Conservation (phyloP, 2,329 filamentous ascomycete species). For the Microcera coccophila region DNA sequence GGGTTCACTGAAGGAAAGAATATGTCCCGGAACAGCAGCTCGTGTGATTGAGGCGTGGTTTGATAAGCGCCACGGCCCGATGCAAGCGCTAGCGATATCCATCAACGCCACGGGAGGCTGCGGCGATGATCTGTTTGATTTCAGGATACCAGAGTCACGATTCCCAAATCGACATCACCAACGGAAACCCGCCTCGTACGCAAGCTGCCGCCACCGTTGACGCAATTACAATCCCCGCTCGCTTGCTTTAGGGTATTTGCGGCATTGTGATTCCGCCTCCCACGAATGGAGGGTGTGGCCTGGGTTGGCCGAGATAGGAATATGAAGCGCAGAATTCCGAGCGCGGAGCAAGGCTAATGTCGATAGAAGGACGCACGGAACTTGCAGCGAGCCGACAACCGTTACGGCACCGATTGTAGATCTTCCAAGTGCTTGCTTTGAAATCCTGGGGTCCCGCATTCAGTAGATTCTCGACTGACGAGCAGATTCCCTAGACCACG, state of each 20-base stretch:
- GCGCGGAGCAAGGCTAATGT: too few relatives aligned
- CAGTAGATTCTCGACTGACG: constrained; percentile 26
- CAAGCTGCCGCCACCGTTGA: constrained; percentile 10
- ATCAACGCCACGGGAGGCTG: not conserved
- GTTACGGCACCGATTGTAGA: constrained; percentile 19
- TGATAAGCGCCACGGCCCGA: not conserved
- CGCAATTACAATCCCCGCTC: constrained; percentile 6
- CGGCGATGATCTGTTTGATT: not conserved
- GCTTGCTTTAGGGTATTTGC: too few relatives aligned
- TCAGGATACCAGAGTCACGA: not conserved
- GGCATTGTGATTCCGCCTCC: not conserved
- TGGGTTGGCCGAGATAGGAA: not conserved
- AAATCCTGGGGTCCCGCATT: constrained; percentile 18
- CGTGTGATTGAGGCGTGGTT: constrained; percentile 2
- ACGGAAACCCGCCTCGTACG: constrained; percentile 5
- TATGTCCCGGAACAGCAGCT: constrained; percentile 13
- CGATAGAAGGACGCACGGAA: not conserved
- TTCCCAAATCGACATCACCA: not conserved
- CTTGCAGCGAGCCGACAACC: constrained; percentile 9
- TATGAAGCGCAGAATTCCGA: not conserved
- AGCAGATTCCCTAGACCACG: constrained; percentile 24
- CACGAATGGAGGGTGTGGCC: constrained; percentile 4
- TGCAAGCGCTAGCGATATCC: not conserved
- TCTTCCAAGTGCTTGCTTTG: too few relatives aligned
- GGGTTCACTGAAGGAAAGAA: too few relatives aligned